Conservation (phyloP, 139 green algal species). For the Haematococcus sp. region DNA sequence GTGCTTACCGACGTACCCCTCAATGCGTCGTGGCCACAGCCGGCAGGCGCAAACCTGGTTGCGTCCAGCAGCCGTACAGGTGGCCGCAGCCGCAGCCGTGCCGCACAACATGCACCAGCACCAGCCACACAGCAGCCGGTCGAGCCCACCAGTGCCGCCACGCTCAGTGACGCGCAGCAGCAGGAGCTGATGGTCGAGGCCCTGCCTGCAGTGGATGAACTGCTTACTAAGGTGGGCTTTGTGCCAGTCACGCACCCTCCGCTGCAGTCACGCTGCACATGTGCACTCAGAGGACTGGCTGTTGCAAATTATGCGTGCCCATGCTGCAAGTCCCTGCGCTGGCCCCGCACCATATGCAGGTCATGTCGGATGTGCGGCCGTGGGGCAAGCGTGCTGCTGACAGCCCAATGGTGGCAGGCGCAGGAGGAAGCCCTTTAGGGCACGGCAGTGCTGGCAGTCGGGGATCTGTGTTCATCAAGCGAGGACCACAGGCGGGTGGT, state of each 20-base stretch:
- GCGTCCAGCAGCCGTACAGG: not conserved
- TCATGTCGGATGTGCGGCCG: conserved; percentile 43
- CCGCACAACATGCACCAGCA: not conserved
- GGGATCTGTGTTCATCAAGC: conserved; percentile 1
- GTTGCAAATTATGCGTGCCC: no score
- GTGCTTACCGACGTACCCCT: not conserved
- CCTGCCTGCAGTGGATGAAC: conserved; percentile 6
- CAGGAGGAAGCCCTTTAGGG: not conserved
- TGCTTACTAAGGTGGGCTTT: conserved; percentile 8
- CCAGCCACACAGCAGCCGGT: not conserved
- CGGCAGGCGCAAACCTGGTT: not conserved
- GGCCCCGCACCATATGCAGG: no score
- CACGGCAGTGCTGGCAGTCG: not conserved
- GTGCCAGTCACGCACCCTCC: not conserved
- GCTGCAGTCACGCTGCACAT: not conserved
- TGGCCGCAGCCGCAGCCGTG: not conserved
- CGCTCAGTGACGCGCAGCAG: not conserved
- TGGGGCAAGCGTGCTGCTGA: conserved; percentile 27
- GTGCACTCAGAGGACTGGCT: no score
- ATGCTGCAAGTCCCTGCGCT: not conserved
- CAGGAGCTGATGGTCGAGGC: not conserved
- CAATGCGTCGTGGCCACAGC: conserved; percentile 1
- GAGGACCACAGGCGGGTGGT: not conserved
- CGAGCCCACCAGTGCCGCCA: not conserved
- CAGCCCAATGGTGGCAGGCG: not conserved